phyloP scores from a whole-genome alignment of 2,329 filamentous ascomycete species.

The Fusarium solani-melongenae region DNA sequence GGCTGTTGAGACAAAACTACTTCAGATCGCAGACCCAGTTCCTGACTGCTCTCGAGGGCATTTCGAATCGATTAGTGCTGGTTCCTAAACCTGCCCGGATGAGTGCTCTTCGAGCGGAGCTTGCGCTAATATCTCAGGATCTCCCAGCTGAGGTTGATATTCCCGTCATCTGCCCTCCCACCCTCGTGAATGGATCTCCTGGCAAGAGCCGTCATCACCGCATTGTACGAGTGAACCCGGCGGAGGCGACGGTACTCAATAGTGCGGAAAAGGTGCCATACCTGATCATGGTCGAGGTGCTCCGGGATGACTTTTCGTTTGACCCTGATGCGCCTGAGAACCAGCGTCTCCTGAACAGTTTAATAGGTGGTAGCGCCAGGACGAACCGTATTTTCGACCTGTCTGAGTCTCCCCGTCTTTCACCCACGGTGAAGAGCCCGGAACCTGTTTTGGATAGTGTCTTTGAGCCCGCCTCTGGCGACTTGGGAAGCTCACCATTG shows the following conservation, averaged over 20 bases:
- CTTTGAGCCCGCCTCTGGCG: constrained; percentile 83
- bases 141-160: constrained; percentile 87
- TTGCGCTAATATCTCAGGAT: constrained; percentile 84
- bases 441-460: constrained; percentile 74
- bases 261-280: constrained; percentile 90
- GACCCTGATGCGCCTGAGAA: constrained; percentile 81
- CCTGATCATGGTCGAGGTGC: constrained; percentile 84
- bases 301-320: constrained; percentile 85
- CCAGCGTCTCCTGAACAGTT: constrained; percentile 68
- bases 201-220: constrained; percentile 82
- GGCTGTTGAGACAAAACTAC: constrained; percentile 81
- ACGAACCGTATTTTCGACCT: constrained; percentile 74
- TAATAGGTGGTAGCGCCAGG: constrained; percentile 67
- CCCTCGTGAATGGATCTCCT: constrained; percentile 77
- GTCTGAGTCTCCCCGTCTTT: constrained; percentile 70
- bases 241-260: constrained; percentile 85
- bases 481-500: constrained; percentile 79
- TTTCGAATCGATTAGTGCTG: constrained; percentile 84
- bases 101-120: constrained; percentile 82
- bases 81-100: constrained; percentile 85
- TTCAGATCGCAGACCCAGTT: constrained; percentile 86
- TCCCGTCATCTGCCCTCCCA: constrained; percentile 82
- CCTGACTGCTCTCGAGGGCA: constrained; percentile 81
- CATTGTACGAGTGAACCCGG: constrained; percentile 84
- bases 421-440: constrained; percentile 51